phyloP scores from a whole-genome alignment of 495 filamentous ascomycete genomes.

The Aspergillus bertholletiae region DNA sequence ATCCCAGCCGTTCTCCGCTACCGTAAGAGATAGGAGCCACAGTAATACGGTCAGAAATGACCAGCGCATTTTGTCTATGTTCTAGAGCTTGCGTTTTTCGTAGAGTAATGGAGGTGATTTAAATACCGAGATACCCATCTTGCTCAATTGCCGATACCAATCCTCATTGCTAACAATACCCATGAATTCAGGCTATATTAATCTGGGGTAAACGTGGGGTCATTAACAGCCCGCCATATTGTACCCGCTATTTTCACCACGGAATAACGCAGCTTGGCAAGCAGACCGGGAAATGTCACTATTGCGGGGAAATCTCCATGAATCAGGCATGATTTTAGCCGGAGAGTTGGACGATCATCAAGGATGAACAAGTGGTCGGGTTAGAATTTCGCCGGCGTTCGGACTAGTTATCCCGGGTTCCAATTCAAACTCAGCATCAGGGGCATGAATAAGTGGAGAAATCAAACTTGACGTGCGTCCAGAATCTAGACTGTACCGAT shows the following conservation, averaged over 20 bases:
- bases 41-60: neutral
- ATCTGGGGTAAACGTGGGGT: neutral
- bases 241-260: neutral
- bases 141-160: neutral
- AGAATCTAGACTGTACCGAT: too few relatives aligned
- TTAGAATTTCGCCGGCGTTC: neutral
- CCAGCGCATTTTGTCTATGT: neutral
- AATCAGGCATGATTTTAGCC: neutral
- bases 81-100: neutral
- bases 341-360: neutral
- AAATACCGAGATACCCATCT: neutral
- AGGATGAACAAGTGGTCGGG: neutral
- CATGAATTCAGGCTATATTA: neutral
- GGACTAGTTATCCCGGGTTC: neutral
- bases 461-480: too few relatives aligned
- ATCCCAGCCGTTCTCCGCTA: slow-evolving; percentile 53
- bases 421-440: too few relatives aligned
- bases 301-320: neutral
- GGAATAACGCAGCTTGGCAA: neutral
- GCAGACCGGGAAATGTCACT: neutral
- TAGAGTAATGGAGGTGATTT: neutral
- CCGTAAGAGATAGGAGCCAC: neutral
- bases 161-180: neutral
- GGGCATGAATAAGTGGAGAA: too few relatives aligned
- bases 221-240: neutral